Evolutionary conservation across 1,284 basidiomycete genomes (phyloP), one percentile per base, ranked within the genome.

Genomic region (Kwoniella shivajii): DNA sequence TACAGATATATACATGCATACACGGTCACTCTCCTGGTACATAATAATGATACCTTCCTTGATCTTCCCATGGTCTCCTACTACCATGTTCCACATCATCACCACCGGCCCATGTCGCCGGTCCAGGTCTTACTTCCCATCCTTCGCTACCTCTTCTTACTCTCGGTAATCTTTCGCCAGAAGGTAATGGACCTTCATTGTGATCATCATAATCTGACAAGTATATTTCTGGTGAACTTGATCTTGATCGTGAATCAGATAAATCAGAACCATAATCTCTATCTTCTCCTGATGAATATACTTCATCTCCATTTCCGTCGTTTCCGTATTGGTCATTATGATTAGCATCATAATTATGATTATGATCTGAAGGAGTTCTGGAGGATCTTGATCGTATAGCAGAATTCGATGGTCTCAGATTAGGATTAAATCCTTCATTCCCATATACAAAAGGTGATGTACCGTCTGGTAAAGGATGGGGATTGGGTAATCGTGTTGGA

Each of bases 381-480:
- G 27, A 45, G 46, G 58, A 58, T 57, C 63, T 59, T 20, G 56
- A 57, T 3, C 58, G 57, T 24, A 55, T 46, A 11, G 57, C 59
- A 10, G 81, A 66, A 65, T 85, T 89, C 24, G 84, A 85, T 1
- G 90, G 85, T 39, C 79, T 79, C 4, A 92, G 83, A 34, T 79
- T 68, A 1, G 91, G 90, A 69, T 93, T 93, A 22, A 90, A 69
- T 2, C 81, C 78, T 11, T 82, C 88, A 48, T 86, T 85, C 60
- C 88, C 86, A 69, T 90, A 95, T 6, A 90, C 91, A 85, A 92
- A 95, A 4, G 92, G 88, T 1, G 84, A 85, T 20, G 80, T 73
- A 1, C 84, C 82, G 22, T 62, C 42, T 18, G 54, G 59, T 29
- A 45, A 57, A 29, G 61, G 66, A 13, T 58, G 61, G 10, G 71